Evolutionary conservation across 2,329 filamentous ascomycete species (phyloP).

Genomic region (Davidsoniella virescens): DNA sequence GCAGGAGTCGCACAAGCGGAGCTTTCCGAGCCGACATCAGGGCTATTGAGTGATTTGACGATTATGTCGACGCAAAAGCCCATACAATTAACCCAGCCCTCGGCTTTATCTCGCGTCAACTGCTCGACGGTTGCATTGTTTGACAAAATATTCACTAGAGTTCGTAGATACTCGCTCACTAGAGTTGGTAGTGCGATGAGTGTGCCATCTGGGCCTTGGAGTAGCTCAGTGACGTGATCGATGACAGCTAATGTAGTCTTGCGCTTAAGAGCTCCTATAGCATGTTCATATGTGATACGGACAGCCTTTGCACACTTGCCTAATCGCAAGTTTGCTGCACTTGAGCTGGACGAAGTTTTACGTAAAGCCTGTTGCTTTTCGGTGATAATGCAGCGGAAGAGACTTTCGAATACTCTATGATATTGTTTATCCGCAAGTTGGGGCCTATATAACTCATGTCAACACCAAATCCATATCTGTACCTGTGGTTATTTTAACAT

Average conservation of each 20-base stretch:
- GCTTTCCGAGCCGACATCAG: constrained; percentile 16
- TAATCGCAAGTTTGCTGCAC: constrained; percentile 39
- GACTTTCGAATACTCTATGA: constrained; percentile 61
- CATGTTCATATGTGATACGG: constrained; percentile 53
- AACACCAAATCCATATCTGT: background rate
- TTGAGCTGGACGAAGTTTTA: constrained; percentile 34
- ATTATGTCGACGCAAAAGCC: constrained; percentile 58
- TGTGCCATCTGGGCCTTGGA: constrained; percentile 43
- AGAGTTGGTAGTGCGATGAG: constrained; percentile 47
- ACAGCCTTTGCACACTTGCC: constrained; percentile 54
- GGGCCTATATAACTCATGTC: background rate
- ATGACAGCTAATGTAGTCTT: constrained; percentile 69
- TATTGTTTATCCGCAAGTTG: constrained; percentile 59
- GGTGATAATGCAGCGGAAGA: constrained; percentile 52
- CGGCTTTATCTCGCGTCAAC: constrained; percentile 37
- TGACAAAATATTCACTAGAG: constrained; percentile 52
- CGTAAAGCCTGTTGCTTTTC: constrained; percentile 52
- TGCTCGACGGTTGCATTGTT: constrained; percentile 68
- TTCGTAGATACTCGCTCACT: constrained; percentile 61
- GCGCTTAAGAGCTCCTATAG: constrained; percentile 48
- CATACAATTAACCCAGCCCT: constrained; percentile 52
- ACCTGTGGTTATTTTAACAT: constrained; percentile 12
- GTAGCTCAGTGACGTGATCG: constrained; percentile 63
- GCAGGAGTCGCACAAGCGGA: no score
- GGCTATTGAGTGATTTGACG: constrained; percentile 28